Conservation (phyloP, 768 basidiomycete genomes). For the Tricholoma sp. region DNA sequence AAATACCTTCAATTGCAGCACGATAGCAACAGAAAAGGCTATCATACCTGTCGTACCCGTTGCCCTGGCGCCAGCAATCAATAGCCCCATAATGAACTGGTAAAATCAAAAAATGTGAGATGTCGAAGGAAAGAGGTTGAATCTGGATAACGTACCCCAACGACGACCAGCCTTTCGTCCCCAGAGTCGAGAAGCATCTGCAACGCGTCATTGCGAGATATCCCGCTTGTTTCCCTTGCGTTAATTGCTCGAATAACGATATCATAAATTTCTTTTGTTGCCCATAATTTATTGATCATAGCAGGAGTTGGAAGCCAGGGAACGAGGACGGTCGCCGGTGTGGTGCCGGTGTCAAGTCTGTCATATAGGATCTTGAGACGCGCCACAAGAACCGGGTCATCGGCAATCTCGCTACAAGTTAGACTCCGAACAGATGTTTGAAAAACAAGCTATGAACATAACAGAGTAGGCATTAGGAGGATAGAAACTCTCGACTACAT, state of each 20-base stretch:
- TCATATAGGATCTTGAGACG: slow-evolving; percentile 66
- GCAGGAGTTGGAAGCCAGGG: slow-evolving; percentile 76
- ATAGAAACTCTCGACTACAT: slow-evolving; percentile 1
- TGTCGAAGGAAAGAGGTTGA: slow-evolving; percentile 2
- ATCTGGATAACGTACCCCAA: slow-evolving; percentile 50
- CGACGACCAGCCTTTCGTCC: slow-evolving; percentile 63
- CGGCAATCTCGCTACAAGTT: slow-evolving; percentile 64
- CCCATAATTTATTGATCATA: slow-evolving; percentile 64
- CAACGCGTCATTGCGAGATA: slow-evolving; percentile 58
- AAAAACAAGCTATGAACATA: slow-evolving; percentile 51
- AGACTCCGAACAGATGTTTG: slow-evolving; percentile 68
- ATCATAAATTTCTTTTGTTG: slow-evolving; percentile 73
- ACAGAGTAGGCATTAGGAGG: background rate
- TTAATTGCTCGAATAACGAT: slow-evolving; percentile 57
- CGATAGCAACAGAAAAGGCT: background rate
- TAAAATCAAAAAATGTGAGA: slow-evolving; percentile 1
- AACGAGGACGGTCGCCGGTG: slow-evolving; percentile 65
- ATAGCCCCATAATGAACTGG: slow-evolving; percentile 78
- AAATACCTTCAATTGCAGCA: background rate
- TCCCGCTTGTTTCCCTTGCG: slow-evolving; percentile 51
- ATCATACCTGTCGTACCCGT: slow-evolving; percentile 64
- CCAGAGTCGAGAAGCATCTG: slow-evolving; percentile 70
- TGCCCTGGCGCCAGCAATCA: slow-evolving; percentile 77
- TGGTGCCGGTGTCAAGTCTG: slow-evolving; percentile 62
- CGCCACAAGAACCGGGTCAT: slow-evolving; percentile 55